Base-by-base conservation (phyloP, 257 asterid genomes). In the Solanum paucissectum region DNA sequence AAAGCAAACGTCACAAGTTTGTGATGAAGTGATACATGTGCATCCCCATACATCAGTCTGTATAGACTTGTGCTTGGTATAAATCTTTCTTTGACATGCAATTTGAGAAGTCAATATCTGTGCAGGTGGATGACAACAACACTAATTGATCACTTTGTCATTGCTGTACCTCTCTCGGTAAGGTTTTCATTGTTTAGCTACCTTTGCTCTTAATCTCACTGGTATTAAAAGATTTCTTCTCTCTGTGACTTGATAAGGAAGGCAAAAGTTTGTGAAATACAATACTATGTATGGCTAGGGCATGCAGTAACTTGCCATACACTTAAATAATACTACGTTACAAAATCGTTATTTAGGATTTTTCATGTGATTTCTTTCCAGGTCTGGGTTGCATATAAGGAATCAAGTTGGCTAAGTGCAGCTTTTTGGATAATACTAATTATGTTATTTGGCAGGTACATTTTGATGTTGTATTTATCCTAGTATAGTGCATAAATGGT, bases 311-410 rank as follows among this genome's bases (percentile, higher is more conserved):
- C 82, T 36, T 36, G 42, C 52, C 82, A 36, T 74, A 74, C 25
- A 5, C 49, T 73, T 72, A 18, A 1, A 40, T 74, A 36, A 21
- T 36, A 21, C 4, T 14, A 21, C 6, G 29, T 37, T 13, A 36
- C 32, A 3, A 36, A 9, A 36, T 74, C 32, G 3, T 36, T 33
- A 9, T 16, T 74, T 36, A 21, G 49, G 52, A 23, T 20, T 74
- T 38, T 74, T 74, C 52, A 20, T 83, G 68, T 32, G 37, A 42
- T 69, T 7, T 83, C 85, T 88, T 62, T 82, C 90, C 52, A 96
- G 99, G 99, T 95, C 33, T 96, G 99, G 99, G 93, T 95, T 83
- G 94, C 93, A 4, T 94, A 96, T 87, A 95, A 95, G 89, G 99
- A 96, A 90, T 86, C 96, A 32, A 90, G 87, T 87, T 94, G 94